Conservation (phyloP, 768 basidiomycete genomes). For the Leccinum obscurum region DNA sequence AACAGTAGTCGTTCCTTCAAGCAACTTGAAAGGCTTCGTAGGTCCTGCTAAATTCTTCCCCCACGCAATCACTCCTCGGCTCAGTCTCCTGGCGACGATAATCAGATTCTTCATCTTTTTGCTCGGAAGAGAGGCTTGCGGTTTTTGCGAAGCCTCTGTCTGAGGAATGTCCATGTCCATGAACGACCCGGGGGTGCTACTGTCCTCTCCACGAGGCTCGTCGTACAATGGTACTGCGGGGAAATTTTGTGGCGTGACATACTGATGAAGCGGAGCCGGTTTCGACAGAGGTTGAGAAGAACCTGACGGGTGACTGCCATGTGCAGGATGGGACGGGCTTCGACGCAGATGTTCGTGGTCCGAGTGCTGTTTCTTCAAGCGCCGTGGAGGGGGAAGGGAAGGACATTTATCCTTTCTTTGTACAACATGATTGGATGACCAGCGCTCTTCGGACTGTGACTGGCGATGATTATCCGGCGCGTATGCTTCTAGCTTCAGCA, state of each 20-base stretch:
- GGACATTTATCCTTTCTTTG: slow-evolving; percentile 18
- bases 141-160: slow-evolving; percentile 7
- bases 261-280: not conserved
- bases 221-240: not conserved
- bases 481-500: slow-evolving; percentile 34
- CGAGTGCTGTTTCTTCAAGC: slow-evolving; percentile 17
- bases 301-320: slow-evolving; percentile 6
- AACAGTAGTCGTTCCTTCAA: slow-evolving; percentile 1
- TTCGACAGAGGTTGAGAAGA: slow-evolving; percentile 10
- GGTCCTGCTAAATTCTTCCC: slow-evolving; percentile 29
- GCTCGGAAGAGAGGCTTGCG: slow-evolving; percentile 12
- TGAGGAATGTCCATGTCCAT: slow-evolving; percentile 36
- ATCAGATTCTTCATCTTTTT: slow-evolving; percentile 22
- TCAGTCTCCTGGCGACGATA: slow-evolving; percentile 26
- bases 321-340: slow-evolving; percentile 1
- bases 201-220: slow-evolving; percentile 1
- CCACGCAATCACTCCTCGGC: slow-evolving; percentile 31
- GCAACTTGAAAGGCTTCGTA: slow-evolving; percentile 2
- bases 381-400: slow-evolving; percentile 20
- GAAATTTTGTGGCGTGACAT: not conserved
- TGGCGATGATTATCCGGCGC: slow-evolving; percentile 27
- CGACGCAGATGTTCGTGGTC: not conserved
- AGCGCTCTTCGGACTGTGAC: slow-evolving; percentile 17
- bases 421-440: slow-evolving; percentile 1
- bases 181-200: slow-evolving; percentile 22